A percentile compares a stretch with the other conserved stretches of the same genome.
Conservation (phyloP, 2,329 filamentous ascomycete species). For the Xylariaceae sp. region DNA sequence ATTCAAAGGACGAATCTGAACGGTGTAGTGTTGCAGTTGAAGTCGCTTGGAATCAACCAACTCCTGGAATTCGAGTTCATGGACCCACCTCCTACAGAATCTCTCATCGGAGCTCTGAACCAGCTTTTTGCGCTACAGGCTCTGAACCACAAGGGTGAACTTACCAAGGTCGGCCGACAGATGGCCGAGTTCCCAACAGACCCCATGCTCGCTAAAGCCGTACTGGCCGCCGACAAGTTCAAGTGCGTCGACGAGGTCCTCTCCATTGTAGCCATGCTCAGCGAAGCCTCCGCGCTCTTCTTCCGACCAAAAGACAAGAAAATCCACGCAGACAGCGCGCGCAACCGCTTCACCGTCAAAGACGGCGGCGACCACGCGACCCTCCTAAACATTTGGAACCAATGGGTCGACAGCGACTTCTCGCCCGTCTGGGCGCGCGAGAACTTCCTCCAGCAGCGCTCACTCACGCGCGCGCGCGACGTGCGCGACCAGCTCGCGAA, state of each 20-base stretch:
- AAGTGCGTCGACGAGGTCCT: slow-evolving; percentile 92
- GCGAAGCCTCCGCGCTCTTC: slow-evolving; percentile 83
- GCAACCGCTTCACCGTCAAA: slow-evolving; percentile 80
- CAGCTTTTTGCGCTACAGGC: slow-evolving; percentile 87
- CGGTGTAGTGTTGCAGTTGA: slow-evolving; percentile 76
- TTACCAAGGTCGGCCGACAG: slow-evolving; percentile 86
- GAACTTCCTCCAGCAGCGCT: slow-evolving; percentile 89
- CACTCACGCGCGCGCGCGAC: slow-evolving; percentile 81
- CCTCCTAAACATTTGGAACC: slow-evolving; percentile 87
- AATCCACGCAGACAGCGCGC: slow-evolving; percentile 86
- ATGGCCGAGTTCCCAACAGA: slow-evolving; percentile 96
- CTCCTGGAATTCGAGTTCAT: slow-evolving; percentile 93
- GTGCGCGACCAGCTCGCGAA: slow-evolving; percentile 89
- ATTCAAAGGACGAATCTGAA: slow-evolving; percentile 89
- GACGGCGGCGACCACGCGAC: slow-evolving; percentile 88
- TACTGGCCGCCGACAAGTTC: slow-evolving; percentile 82
- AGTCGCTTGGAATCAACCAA: slow-evolving; percentile 87
- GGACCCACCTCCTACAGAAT: slow-evolving; percentile 85
- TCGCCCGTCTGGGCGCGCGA: slow-evolving; percentile 81
- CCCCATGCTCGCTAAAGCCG: slow-evolving; percentile 82
- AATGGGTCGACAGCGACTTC: slow-evolving; percentile 92
- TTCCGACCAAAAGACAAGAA: slow-evolving; percentile 97
- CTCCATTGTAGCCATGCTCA: slow-evolving; percentile 89
- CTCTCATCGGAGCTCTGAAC: slow-evolving; percentile 82
- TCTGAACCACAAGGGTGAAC: slow-evolving; percentile 78